Evolutionary conservation across 208 protist species (phyloP).

Genomic region (Leishmania braziliensis): DNA sequence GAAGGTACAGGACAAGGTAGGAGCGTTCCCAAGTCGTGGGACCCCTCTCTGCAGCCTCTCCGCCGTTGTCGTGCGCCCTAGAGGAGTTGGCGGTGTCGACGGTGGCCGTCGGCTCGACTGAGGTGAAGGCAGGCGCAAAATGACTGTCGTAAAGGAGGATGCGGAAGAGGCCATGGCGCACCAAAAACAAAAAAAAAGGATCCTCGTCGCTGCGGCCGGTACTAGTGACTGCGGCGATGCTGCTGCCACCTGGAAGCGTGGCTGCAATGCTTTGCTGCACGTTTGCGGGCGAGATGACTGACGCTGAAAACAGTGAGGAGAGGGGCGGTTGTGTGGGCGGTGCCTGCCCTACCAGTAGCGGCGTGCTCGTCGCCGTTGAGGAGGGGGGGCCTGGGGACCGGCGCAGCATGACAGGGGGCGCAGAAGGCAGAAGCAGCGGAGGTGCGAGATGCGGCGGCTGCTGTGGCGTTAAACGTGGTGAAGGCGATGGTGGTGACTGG

Average conservation of each 20-base stretch:
- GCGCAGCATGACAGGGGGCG: not conserved
- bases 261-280: not conserved
- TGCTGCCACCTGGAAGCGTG: not conserved
- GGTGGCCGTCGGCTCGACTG: constrained; percentile 4
- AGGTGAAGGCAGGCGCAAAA: constrained; percentile 31
- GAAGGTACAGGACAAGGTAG: constrained; percentile 12
- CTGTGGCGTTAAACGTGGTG: not conserved
- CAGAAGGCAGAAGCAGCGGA: not conserved
- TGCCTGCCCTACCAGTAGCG: not conserved
- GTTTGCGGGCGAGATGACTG: not conserved
- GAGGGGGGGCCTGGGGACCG: not conserved
- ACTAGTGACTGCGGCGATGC: not conserved
- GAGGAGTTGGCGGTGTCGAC: not conserved
- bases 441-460: not conserved
- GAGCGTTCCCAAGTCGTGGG: constrained; percentile 9
- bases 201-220: constrained; percentile 1
- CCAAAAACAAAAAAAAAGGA: constrained; percentile 28
- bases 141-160: constrained; percentile 41
- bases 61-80: not conserved
- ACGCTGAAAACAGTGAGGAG: not conserved
- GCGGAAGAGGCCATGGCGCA: constrained; percentile 47
- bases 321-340: not conserved
- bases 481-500: not conserved
- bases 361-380: constrained; percentile 1
- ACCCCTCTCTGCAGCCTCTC: not conserved